Percentiles rank a stretch among this genome's conserved stretches.
These are phyloP conservation scores for Citrus glauca DNA, from an alignment of 345 rosid species.

Conservation along the genomic window DNA sequence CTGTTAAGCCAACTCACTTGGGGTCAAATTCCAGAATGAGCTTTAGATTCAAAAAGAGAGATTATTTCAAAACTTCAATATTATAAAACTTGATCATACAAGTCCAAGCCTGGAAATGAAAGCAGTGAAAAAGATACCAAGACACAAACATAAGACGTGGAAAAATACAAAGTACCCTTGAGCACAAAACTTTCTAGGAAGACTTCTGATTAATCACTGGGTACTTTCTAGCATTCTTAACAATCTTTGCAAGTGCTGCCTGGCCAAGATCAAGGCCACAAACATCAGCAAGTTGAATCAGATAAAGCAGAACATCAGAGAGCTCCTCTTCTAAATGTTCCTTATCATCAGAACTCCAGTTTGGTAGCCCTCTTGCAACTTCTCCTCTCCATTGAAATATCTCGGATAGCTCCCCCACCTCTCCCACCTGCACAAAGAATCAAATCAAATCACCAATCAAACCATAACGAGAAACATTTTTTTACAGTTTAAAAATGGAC, in stretches of 20 bases:
- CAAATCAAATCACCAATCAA: background rate
- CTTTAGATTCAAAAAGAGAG: background rate
- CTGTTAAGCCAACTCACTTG: too few relatives aligned
- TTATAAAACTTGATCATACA: background rate
- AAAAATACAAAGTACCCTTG: background rate
- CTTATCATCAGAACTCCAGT: constrained; percentile 48
- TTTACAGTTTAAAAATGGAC: background rate
- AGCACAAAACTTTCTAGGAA: background rate
- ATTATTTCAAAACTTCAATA: background rate
- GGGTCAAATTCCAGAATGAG: background rate
- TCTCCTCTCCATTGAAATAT: constrained; percentile 72
- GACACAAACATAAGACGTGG: background rate
- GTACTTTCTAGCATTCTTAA: constrained; percentile 46
- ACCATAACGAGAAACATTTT: background rate
- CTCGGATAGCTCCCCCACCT: constrained; percentile 58
- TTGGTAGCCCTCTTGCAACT: constrained; percentile 54
- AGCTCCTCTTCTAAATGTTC: constrained; percentile 61
- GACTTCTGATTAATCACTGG: constrained; percentile 17
- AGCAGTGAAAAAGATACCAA: too few relatives aligned
- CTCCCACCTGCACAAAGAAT: constrained; percentile 45
- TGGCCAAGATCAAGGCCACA: constrained; percentile 65
- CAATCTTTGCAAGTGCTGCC: constrained; percentile 47
- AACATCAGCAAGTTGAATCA: constrained; percentile 49
- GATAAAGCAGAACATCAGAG: constrained; percentile 61
- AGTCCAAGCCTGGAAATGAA: background rate